A percentile compares a stretch with the other conserved stretches of the same genome.
phyloP scores from a whole-genome alignment of 2,329 filamentous ascomycete species.

The Massarina eburnea region DNA sequence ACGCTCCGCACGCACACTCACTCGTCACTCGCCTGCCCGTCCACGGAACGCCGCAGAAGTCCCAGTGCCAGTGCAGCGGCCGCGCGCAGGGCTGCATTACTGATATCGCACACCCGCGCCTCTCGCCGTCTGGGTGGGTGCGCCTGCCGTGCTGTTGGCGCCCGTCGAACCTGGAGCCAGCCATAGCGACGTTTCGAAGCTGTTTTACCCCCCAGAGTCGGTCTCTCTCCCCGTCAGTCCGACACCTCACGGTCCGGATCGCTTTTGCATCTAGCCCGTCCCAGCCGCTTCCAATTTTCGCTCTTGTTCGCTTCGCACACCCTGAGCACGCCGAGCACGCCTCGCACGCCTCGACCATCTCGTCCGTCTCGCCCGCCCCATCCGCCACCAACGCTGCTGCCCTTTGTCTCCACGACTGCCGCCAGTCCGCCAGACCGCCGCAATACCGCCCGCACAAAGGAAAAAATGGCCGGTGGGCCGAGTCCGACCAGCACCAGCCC shows the following conservation, averaged over 20 bases:
- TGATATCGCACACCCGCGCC: background rate
- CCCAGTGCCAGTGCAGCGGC: no score
- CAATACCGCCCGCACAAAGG: constrained; percentile 36
- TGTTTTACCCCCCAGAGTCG: constrained; percentile 31
- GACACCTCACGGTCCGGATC: constrained; percentile 18
- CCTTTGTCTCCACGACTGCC: constrained; percentile 39
- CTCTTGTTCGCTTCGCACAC: constrained; percentile 22
- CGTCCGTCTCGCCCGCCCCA: no score
- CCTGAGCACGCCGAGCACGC: no score
- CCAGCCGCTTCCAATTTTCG: constrained; percentile 17
- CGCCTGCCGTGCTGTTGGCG: constrained; percentile 14
- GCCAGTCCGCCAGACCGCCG: no score
- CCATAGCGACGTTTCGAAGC: constrained; percentile 40
- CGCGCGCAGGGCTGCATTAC: background rate
- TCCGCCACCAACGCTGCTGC: no score
- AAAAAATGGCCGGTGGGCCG: constrained; percentile 44
- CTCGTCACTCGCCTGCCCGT: no score
- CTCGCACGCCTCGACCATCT: constrained; percentile 14
- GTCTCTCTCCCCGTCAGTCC: constrained; percentile 18
- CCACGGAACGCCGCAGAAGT: no score
- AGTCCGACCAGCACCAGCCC: constrained; percentile 47
- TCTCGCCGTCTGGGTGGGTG: constrained; percentile 2
- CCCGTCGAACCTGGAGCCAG: constrained; percentile 14
- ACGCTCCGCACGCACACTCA: background rate
- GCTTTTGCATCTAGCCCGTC: constrained; percentile 20